Conservation (phyloP, 1,284 basidiomycete species). For the Cutaneotrichosporon cavernicola region DNA sequence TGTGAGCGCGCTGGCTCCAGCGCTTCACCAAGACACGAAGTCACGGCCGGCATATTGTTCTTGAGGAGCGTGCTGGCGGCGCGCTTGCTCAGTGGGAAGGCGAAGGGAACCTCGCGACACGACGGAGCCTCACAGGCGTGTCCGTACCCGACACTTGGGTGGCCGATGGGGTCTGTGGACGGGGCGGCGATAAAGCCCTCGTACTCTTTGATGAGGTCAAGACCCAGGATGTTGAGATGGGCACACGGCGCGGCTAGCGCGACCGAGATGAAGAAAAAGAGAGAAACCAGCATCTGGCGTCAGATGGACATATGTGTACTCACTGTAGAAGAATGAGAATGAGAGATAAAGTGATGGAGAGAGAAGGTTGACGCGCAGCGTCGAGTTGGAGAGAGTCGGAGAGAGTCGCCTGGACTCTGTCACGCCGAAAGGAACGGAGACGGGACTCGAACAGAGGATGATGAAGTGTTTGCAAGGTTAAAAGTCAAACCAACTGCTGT, state of each 20-base stretch:
- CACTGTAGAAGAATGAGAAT: not conserved
- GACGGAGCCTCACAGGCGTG: slow-evolving; percentile 13
- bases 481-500: not conserved
- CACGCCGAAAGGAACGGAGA: not conserved
- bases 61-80: slow-evolving; percentile 13
- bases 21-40: slow-evolving; percentile 10
- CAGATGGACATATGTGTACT: not conserved
- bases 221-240: slow-evolving; percentile 12
- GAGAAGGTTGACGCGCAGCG: not conserved
- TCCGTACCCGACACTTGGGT: slow-evolving; percentile 21
- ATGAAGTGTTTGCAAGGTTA: not conserved
- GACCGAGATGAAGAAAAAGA: not conserved
- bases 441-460: not conserved
- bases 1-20: slow-evolving; percentile 4
- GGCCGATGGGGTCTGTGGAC: slow-evolving; percentile 15
- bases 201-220: slow-evolving; percentile 19
- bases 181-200: slow-evolving; percentile 15
- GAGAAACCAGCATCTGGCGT: not conserved
- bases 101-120: slow-evolving; percentile 13
- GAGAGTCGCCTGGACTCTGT: not conserved
- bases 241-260: slow-evolving; percentile 9
- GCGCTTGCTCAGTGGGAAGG: slow-evolving; percentile 13
- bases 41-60: slow-evolving; percentile 15
- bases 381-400: too few relatives aligned
- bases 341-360: not conserved